Base-by-base conservation (phyloP, 2,329 filamentous ascomycete genomes). In the Colletotrichum siamense region DNA sequence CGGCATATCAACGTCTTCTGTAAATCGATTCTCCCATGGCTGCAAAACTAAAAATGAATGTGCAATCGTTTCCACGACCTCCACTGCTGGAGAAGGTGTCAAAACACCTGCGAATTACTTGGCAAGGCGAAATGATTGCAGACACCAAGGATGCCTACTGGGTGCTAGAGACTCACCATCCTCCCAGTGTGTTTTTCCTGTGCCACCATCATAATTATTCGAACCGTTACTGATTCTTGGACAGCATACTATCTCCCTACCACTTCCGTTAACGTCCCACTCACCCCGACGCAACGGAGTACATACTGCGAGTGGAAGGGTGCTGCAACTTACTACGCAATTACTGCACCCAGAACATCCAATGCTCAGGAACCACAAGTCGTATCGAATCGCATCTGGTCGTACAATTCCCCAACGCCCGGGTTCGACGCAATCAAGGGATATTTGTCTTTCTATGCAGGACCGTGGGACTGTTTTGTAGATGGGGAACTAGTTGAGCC, bases 231-330 rank as follows among this genome's bases (percentile, higher is more conserved):
- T 26, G 24, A 71, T 77, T 36, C 39, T 13, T 26, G 10, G 5
- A 36, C 77, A 91, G 89, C 91, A 32, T 93, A 93, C 82, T 93
- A 93, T 80, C 84, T 93, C 6, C 91, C 92, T 2, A 87, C 86
- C 2, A 85, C 86, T 4, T 85, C 87, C 15, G 79, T 92, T 72
- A 86, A 86, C 24, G 79, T 90, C 15, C 84, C 87, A 6, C 82
- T 92, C 57, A 85, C 81, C 32, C 86, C 84, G 59, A 90, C 89
- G 5, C 81, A 84, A 3, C 86, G 86, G 26, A 80, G 77, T 24
- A 84, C 89, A 6, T 90, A 87, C 77, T 93, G 90, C 83, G 91
- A 92, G 82, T 93, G 90, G 89, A 93, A 92, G 82, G 91, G 91
- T 55, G 81, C 82, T 32, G 91, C 91, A 13, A 91, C 89, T 3